Conservation (phyloP, 2,329 filamentous ascomycete species). For the Aspergillus fructus region DNA sequence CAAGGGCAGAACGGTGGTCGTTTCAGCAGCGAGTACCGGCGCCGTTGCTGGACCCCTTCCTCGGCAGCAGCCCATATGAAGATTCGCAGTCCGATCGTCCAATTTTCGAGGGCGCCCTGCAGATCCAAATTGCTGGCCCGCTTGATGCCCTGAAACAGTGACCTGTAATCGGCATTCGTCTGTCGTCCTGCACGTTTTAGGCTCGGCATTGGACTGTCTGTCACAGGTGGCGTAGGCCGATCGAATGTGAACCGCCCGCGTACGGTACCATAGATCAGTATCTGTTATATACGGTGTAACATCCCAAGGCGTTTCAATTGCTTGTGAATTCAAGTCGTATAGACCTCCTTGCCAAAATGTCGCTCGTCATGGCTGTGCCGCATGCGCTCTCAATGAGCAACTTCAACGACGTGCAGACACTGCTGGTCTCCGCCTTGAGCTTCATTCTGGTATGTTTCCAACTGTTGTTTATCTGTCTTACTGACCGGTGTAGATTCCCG, state of each 20-base stretch:
- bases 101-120: constrained; percentile 2
- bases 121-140: neutral
- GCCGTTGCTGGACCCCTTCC: neutral
- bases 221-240: too few relatives aligned
- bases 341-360: neutral
- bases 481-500: constrained; percentile 4
- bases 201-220: too few relatives aligned
- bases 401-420: constrained; percentile 2
- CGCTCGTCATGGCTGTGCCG: constrained; percentile 12
- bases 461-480: neutral
- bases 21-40: neutral
- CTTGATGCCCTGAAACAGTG: neutral
- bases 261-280: too few relatives aligned
- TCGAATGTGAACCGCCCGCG: too few relatives aligned
- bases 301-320: neutral
- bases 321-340: neutral
- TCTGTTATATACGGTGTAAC: neutral
- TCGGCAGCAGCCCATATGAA: constrained; percentile 5
- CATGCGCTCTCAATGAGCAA: constrained; percentile 7
- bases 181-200: too few relatives aligned
- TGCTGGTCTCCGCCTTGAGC: constrained; percentile 10
- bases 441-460: constrained; percentile 9
- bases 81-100: neutral
- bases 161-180: neutral
- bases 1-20: neutral